Evolutionary conservation across 768 basidiomycete species (phyloP), one percentile per base, ranked within the genome.

Genomic region (Amanita pseudoporphyria): DNA sequence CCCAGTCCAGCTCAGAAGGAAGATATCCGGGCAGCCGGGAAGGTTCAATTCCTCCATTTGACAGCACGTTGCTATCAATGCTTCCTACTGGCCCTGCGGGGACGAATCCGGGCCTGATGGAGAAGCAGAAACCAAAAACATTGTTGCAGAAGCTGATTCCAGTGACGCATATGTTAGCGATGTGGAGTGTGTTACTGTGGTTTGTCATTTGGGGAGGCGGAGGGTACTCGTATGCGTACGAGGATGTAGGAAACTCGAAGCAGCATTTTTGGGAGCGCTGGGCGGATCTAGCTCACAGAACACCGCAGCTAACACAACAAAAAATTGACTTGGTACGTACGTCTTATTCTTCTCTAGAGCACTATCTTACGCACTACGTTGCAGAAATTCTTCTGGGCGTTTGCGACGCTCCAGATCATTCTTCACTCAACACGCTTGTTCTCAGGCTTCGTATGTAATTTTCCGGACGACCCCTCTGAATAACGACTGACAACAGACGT

Each of bases 351-450:
- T 45, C 7, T 48, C 22, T 33, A 28, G n/a, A 47, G 36, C 52
- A 26, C 41, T 14, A 37, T 32, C 35, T 14, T 54, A 47, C 6
- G 2, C 13, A 36, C 16, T 18, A 3, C 5, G 5, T 21, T 9
- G 19, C 35, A 89, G 87, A 81, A 85, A 1, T 86, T 91, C 67
- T 86, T 90, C 62, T 88, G 84, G 84, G 82, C 77, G 6, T 89
- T 90, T 52, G 76, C 78, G 33, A 83, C 87, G 0, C 60, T 90
- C 3, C 77, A 89, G 55, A 69, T 89, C 19, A 72, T 73, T 16
- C 59, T 91, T 38, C 85, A 89, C 56, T 87, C 87, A 7, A 58
- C 81, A 55, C 78, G 81, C 47, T 77, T 90, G 64, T 81, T 86
- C 59, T 74, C 73, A 10, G 78, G 81, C 51, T 74, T 82, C 53